Conservation (phyloP, 1,284 basidiomycete species). For the Ganoderma meredithae region DNA sequence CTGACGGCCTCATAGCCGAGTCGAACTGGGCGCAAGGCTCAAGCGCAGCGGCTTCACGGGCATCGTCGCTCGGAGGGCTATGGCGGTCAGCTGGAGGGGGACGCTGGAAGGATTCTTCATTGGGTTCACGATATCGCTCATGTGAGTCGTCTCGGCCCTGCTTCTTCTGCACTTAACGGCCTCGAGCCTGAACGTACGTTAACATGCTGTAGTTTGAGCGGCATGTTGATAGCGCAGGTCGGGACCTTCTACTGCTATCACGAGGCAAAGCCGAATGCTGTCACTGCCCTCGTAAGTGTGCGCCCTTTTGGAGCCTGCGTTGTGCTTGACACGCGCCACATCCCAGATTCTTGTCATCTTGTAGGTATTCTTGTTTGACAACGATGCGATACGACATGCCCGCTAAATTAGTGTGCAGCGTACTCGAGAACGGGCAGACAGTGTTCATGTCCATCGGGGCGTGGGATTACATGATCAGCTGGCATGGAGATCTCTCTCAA, state of each 20-base stretch:
- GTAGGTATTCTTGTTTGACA: background rate
- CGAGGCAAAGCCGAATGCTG: background rate
- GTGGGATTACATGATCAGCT: background rate
- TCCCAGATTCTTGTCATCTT: background rate
- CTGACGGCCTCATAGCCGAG: background rate
- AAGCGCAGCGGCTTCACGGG: background rate
- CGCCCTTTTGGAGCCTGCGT: background rate
- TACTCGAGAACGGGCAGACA: background rate
- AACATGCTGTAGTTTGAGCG: background rate
- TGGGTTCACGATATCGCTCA: background rate
- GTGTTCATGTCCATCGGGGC: slow-evolving; percentile 1
- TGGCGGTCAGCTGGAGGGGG: background rate
- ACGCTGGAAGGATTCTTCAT: background rate
- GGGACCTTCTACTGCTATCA: background rate
- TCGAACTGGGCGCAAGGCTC: background rate
- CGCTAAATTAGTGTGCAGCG: background rate
- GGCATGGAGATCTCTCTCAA: background rate
- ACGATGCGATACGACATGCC: background rate
- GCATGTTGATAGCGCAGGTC: background rate
- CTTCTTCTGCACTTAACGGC: background rate
- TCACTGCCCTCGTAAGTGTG: background rate
- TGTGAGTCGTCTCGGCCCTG: background rate
- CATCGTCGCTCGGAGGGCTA: background rate
- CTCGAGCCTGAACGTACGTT: background rate
- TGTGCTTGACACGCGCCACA: background rate